Percentiles rank a stretch among this genome's conserved stretches.
Evolutionary conservation across 345 rosid species (phyloP).

Genomic region (Eucalyptus lansdowneana): DNA sequence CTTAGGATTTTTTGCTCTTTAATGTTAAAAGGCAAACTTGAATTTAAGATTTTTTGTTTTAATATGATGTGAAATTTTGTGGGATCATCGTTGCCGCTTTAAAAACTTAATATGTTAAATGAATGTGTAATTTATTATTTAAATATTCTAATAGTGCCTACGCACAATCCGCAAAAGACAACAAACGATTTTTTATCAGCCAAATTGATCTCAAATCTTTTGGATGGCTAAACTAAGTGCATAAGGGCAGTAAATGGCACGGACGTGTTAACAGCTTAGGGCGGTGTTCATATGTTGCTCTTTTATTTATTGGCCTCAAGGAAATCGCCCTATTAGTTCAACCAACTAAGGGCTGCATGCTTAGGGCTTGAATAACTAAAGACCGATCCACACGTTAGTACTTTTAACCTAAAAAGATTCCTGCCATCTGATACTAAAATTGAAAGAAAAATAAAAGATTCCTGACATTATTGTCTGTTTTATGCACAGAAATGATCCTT

Average conservation of each 20-base stretch:
- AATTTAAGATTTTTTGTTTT: fast-evolving
- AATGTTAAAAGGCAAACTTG: no score
- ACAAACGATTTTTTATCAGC: fast-evolving
- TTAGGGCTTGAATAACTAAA: not conserved
- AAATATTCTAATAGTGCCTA: fast-evolving
- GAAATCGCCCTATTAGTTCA: not conserved
- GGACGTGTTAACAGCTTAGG: not conserved
- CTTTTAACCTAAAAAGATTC: not conserved
- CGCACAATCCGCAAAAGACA: fast-evolving
- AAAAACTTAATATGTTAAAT: fast-evolving
- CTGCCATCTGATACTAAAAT: not conserved
- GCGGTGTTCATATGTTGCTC: not conserved
- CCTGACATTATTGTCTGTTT: not conserved
- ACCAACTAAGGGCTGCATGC: not conserved
- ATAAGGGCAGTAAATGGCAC: not conserved
- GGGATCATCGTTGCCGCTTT: fast-evolving
- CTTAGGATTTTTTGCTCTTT: no score
- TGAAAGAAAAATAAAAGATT: not conserved
- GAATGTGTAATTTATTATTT: no score
- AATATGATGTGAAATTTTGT: fast-evolving
- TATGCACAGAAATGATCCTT: not conserved
- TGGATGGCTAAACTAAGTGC: not conserved
- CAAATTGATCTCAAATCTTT: not conserved
- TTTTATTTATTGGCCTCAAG: not conserved
- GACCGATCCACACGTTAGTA: not conserved